Base-by-base conservation (phyloP, 257 asterid genomes). In the Catharanthus roseus region DNA sequence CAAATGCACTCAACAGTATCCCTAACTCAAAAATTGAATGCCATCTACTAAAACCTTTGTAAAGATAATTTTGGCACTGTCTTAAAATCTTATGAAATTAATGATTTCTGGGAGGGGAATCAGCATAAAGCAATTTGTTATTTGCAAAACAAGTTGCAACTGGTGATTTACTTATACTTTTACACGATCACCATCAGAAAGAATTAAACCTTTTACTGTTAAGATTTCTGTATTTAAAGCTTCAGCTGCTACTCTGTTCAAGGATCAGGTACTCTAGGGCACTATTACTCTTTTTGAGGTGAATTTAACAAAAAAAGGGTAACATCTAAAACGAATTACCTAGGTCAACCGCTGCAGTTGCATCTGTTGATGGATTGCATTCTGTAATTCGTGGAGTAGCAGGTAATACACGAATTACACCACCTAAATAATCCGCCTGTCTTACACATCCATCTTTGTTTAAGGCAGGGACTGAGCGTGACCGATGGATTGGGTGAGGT, bases 381-480 rank as follows among this genome's bases (percentile, higher is more conserved):
- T 81, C 87, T 62, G 82, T 50, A 62, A 69, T 77, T 29, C 56
- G 81, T 23, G 91, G 96, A 73, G 96, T 79, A 65, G 86, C 66
- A 50, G 91, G 84, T 66, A 86, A 80, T 55, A 93, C 93, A 75
- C 95, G 99, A 71, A 85, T 89, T 23, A 85, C 78, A 62, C 85
- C 73, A 50, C 92, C 90, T 74, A 82, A 34, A 71, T 58, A 70
- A 50, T 87, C 95, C 78, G 73, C 74, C 75, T 85, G 96, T 75
- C 85, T 90, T 21, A 77, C 47, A 74, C 89, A 83, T 73, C 82
- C 90, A 23, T 88, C 91, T 83, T 91, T 79, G 56, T 74, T 73
- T 62, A 93, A 70, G 38, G 41, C 84, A 10, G 99, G 99, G 8
- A 93, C 96, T 51, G 97, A 93, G 67, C 61, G 89, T 18, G 99